These are phyloP conservation scores for Colletotrichum zoysiae DNA, from an alignment of 2,329 filamentous ascomycete genomes.

Conservation along the genomic window DNA sequence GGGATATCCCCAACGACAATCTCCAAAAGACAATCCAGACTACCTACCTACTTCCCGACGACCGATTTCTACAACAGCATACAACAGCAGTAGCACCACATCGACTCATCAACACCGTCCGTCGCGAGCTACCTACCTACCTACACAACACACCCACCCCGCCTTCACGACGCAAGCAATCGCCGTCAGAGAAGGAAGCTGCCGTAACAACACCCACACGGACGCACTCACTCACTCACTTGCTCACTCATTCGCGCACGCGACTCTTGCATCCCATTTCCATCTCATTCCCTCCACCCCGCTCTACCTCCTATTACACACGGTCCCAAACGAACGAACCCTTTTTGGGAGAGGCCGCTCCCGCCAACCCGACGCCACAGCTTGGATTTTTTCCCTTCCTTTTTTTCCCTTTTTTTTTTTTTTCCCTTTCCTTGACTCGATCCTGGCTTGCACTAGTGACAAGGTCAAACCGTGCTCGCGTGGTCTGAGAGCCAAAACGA, in stretches of 20 bases:
- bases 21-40: neutral
- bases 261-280: neutral
- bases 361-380: conserved; percentile 15
- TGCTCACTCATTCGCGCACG: neutral
- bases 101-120: neutral
- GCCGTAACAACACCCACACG: neutral
- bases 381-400: neutral
- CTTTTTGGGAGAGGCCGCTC: conserved; percentile 13
- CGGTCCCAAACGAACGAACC: conserved; percentile 35
- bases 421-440: neutral
- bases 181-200: neutral
- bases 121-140: neutral
- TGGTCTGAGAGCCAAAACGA: conserved; percentile 34
- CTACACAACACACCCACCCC: neutral
- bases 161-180: neutral
- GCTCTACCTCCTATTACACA: neutral
- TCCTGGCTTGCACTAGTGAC: conserved; percentile 26
- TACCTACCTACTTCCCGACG: neutral
- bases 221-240: neutral
- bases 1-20: neutral
- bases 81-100: neutral
- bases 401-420: neutral
- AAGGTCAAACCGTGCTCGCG: conserved; percentile 37
- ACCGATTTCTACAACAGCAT: neutral
- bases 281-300: neutral